Percentiles rank a stretch among this genome's conserved stretches.
These are phyloP conservation scores for Malassezia yamatoensis DNA, from an alignment of 1,284 basidiomycete species.

Conservation along the genomic window DNA sequence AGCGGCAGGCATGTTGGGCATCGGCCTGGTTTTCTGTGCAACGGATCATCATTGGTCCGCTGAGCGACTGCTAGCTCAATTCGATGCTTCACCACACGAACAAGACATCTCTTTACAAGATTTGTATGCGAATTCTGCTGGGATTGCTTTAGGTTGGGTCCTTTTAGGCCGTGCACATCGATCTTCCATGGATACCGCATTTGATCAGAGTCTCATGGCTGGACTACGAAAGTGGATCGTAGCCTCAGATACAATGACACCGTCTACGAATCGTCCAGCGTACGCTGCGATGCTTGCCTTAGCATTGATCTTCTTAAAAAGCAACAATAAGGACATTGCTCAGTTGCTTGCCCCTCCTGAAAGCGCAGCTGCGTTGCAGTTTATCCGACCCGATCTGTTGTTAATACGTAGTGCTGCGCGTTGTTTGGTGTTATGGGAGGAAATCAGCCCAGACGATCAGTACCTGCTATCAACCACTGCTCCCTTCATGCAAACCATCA, in stretches of 20 bases:
- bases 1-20: conserved; percentile 72
- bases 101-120: conserved; percentile 54
- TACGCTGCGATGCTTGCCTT: conserved; percentile 76
- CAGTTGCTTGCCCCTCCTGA: conserved; percentile 73
- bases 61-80: conserved; percentile 62
- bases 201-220: conserved; percentile 30
- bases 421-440: conserved; percentile 77
- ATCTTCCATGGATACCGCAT: conserved; percentile 27
- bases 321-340: conserved; percentile 70
- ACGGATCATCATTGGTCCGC: conserved; percentile 81
- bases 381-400: conserved; percentile 76
- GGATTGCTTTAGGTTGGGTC: conserved; percentile 84
- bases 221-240: conserved; percentile 25
- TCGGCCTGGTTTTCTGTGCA: conserved; percentile 81
- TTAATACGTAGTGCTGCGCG: conserved; percentile 69
- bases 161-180: conserved; percentile 64
- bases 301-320: conserved; percentile 82
- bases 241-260: conserved; percentile 8
- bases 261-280: conserved; percentile 49
- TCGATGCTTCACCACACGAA: conserved; percentile 67
- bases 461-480: conserved; percentile 56
- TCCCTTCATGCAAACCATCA: background rate
- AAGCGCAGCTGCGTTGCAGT: conserved; percentile 65
- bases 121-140: conserved; percentile 78
- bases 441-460: conserved; percentile 60